These are phyloP conservation scores for Coemansia sp. DNA, from an alignment of 192 early-diverging fungal species.

Conservation along the genomic window DNA sequence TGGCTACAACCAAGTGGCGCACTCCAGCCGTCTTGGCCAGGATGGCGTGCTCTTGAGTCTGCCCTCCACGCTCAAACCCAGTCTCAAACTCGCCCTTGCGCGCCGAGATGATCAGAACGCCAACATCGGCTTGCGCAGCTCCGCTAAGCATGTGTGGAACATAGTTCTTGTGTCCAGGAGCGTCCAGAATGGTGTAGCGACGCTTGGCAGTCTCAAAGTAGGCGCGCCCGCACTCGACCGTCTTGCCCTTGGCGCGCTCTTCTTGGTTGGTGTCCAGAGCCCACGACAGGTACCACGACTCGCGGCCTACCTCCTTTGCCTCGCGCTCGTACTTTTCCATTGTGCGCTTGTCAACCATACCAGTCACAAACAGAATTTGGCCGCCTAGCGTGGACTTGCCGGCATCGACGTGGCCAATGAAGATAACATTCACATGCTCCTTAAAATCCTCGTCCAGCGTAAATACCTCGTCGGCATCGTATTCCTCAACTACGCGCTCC, in stretches of 20 bases:
- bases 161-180: constrained; percentile 98
- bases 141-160: constrained; percentile 97
- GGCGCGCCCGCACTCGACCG: constrained; percentile 96
- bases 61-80: constrained; percentile 98
- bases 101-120: constrained; percentile 93
- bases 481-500: constrained; percentile 11
- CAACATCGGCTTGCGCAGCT: constrained; percentile 95
- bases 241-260: constrained; percentile 98
- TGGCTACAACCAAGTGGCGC: constrained; percentile 84
- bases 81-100: constrained; percentile 99
- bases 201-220: constrained; percentile 96
- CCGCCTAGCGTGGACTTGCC: constrained; percentile 99
- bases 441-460: constrained; percentile 75
- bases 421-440: constrained; percentile 96
- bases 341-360: constrained; percentile 99
- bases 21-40: constrained; percentile 97
- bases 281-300: constrained; percentile 99
- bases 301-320: constrained; percentile 94
- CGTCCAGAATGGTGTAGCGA: constrained; percentile 96
- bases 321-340: constrained; percentile 99
- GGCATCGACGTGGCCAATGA: constrained; percentile 98
- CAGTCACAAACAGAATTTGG: constrained; percentile 89
- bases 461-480: constrained; percentile 60
- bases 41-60: constrained; percentile 97
- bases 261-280: constrained; percentile 95